Evolutionary conservation across 2,329 filamentous ascomycete genomes (phyloP), one percentile per base, ranked within the genome.

Genomic region (Epichloe glyceriae): DNA sequence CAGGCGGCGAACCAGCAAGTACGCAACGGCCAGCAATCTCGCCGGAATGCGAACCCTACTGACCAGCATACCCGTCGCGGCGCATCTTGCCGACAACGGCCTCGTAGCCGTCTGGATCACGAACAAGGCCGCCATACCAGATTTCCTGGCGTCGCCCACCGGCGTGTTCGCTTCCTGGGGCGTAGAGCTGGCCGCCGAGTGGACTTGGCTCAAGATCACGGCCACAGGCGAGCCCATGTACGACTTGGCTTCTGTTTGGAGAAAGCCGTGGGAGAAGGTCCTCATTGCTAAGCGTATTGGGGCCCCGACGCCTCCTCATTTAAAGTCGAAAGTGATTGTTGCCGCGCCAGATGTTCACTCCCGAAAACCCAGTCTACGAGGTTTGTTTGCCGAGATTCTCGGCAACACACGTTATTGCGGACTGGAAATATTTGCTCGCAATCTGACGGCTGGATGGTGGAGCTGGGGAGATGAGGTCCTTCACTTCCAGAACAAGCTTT

Each of bases 171-270:
- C 76, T 6, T 65, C 70, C 35, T 88, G 84, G 84, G 82, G 79
- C 22, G 67, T 91, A 0, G 73, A 82, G 48, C 61, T 79, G 11
- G 70, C 79, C 0, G 78, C 82, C 46, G 84, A 90, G 61, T 91
- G 86, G 86, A 73, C 81, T 2, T 93, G 86, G 86, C 64, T 90
- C 46, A 93, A 93, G 64, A 74, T 85, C 11, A 87, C 86, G 0
- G 64, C 64, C 0, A 56, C 63, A 0, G 86, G 86, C 0, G 79
- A 85, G 61, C 82, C 85, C 0, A 71, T 89, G 30, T 78, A 76
- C 52, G 65, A 74, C 34, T 50, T 86, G 2, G 74, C 82, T 34
- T 78, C 78, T 3, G 54, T 64, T 2, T 86, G 82, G 82, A 75
- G 85, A 55, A 88, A 83, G 65, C 86, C 87, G 0, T 91, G 86